Base-by-base conservation (phyloP, 2,329 filamentous ascomycete species). In the Neocucurbitaria cava region DNA sequence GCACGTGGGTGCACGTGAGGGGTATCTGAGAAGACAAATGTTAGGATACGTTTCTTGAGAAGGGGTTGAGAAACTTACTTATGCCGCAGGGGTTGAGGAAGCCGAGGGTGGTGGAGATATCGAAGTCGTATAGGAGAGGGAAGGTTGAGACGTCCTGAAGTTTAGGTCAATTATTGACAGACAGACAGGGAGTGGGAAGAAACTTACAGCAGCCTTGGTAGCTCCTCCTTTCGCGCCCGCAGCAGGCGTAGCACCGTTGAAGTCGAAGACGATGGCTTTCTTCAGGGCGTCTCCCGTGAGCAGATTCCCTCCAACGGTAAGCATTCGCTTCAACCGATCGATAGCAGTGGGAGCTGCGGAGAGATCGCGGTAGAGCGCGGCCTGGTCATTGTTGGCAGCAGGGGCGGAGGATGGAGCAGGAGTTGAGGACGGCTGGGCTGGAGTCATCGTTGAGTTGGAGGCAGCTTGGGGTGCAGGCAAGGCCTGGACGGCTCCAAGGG, bases 231-330 rank as follows among this genome's bases (percentile, higher is more conserved):
- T 89, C 60, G 83, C 87, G 46, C 84, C 77, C 13, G 75, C 33
- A 9, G 72, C 56, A 10, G 79, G 76, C 15, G 58, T 54, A 17
- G 78, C 78, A 55, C 74, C 68, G 58, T 85, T 73, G 63, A 83
- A 81, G 70, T 82, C 82, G 82, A 91, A 92, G 71, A 87, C 89
- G 77, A 89, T 85, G 68, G 65, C 40, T 11, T 67, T 62, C 42
- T 62, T 64, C 24, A 78, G 60, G 4, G 62, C 67, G 2, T 73
- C 68, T 11, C 58, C 66, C 5, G 65, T 59, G 39, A 76, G 65
- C 8, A 78, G 68, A 8, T 61, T 54, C 35, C 65, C 48, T 44
- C 72, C 71, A 10, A 66, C 52, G 23, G 70, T 70, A 9, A 78
- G 64, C 35, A 78, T 68, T 11, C 62, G 58, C 48, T 77, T 71